phyloP scores from a whole-genome alignment of 2,329 filamentous ascomycete species.

The Pestalotiopsis sp. region DNA sequence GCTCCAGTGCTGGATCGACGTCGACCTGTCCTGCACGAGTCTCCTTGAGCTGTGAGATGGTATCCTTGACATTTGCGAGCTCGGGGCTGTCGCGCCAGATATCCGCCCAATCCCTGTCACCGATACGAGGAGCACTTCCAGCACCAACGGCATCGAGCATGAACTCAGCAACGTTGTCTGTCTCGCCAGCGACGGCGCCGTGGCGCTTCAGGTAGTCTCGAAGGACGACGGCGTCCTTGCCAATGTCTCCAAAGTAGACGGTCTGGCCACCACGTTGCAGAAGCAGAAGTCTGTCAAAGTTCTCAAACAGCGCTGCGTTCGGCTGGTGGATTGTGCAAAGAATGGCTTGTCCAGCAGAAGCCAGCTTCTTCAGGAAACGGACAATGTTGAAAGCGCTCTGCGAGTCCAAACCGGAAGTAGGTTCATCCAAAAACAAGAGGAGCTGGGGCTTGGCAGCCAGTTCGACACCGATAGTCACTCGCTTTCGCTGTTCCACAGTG shows the following conservation, averaged over 20 bases:
- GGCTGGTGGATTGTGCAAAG: slow-evolving; percentile 92
- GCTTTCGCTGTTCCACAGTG: slow-evolving; percentile 67
- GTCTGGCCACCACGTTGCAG: slow-evolving; percentile 77
- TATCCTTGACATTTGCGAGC: slow-evolving; percentile 64
- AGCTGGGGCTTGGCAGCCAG: slow-evolving; percentile 80
- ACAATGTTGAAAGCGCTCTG: slow-evolving; percentile 78
- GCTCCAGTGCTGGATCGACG: slow-evolving; percentile 58
- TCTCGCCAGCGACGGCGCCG: slow-evolving; percentile 59
- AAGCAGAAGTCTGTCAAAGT: slow-evolving; percentile 81
- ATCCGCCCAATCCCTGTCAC: slow-evolving; percentile 77
- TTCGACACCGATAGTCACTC: slow-evolving; percentile 91
- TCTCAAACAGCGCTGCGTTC: slow-evolving; percentile 82
- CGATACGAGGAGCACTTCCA: slow-evolving; percentile 71
- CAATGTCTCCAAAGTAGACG: slow-evolving; percentile 86
- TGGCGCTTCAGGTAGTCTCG: slow-evolving; percentile 63
- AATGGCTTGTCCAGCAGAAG: slow-evolving; percentile 81
- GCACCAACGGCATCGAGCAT: slow-evolving; percentile 87
- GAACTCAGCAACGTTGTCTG: slow-evolving; percentile 70
- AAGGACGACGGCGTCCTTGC: slow-evolving; percentile 71
- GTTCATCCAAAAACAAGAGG: slow-evolving; percentile 78
- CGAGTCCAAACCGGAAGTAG: slow-evolving; percentile 73
- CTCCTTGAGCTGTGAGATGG: slow-evolving; percentile 68
- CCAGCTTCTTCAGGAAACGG: slow-evolving; percentile 75
- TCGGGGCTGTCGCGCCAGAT: slow-evolving; percentile 77
- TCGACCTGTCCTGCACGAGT: slow-evolving; percentile 44